Evolutionary conservation across 2,329 filamentous ascomycete species (phyloP).

Genomic region (Cylindrodendrum hubeiense): DNA sequence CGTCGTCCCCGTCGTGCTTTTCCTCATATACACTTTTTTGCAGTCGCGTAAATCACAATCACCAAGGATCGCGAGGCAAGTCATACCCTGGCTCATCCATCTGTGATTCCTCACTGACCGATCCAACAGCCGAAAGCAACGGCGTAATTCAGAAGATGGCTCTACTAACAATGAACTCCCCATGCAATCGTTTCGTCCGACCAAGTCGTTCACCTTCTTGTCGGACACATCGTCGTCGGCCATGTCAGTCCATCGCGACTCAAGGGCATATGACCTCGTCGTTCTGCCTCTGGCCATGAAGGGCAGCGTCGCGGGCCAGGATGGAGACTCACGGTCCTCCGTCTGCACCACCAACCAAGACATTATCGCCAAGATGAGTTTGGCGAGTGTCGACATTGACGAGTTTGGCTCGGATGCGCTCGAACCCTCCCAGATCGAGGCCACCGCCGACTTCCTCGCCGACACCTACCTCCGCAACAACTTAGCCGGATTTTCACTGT

Average conservation of each 20-base stretch:
- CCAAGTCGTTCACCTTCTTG: slow-evolving; percentile 23
- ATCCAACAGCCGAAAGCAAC: neutral
- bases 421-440: slow-evolving; percentile 18
- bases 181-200: slow-evolving; percentile 22
- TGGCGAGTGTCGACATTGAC: slow-evolving; percentile 23
- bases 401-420: slow-evolving; percentile 25
- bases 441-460: slow-evolving; percentile 23
- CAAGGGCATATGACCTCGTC: slow-evolving; percentile 22
- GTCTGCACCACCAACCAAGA: slow-evolving; percentile 8
- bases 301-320: slow-evolving; percentile 16
- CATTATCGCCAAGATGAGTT: slow-evolving; percentile 25
- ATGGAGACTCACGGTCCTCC: slow-evolving; percentile 20
- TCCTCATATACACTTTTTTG: slow-evolving; percentile 2
- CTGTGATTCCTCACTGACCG: neutral
- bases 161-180: neutral
- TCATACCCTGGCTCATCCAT: neutral
- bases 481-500: slow-evolving; percentile 22
- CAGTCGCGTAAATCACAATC: neutral
- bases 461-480: slow-evolving; percentile 15
- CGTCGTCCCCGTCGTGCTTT: slow-evolving; percentile 17
- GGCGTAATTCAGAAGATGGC: neutral
- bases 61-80: neutral
- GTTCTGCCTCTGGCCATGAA: slow-evolving; percentile 25
- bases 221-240: slow-evolving; percentile 9
- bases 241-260: slow-evolving; percentile 10